Conservation (phyloP, 192 early-diverging fungal genomes). For the Phycomyces nitens region DNA sequence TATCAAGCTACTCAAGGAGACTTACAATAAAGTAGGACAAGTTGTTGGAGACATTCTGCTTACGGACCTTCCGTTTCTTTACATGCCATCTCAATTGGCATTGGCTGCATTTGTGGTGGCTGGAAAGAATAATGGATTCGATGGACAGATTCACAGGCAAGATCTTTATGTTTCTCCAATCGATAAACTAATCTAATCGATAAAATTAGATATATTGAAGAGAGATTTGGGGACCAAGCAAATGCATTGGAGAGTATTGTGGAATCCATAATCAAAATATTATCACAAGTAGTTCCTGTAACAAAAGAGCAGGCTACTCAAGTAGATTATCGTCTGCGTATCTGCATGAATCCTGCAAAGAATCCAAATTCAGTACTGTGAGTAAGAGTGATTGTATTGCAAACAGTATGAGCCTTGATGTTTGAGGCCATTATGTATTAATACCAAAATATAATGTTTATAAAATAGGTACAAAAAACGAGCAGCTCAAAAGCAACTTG, state of each 20-base stretch:
- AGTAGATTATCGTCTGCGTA: conserved; percentile 61
- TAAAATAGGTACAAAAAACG: conserved; percentile 11
- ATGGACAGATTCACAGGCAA: conserved; percentile 16
- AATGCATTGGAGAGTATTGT: conserved; percentile 46
- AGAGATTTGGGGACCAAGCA: conserved; percentile 38
- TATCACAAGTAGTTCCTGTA: conserved; percentile 39
- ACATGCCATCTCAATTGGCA: conserved; percentile 76
- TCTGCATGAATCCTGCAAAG: conserved; percentile 72
- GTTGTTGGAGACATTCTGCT: conserved; percentile 58
- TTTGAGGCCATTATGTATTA: no score
- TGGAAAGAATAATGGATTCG: conserved; percentile 47
- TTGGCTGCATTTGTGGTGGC: conserved; percentile 63
- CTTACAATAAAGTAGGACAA: conserved; percentile 51
- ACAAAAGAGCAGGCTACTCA: conserved; percentile 47
- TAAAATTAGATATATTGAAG: conserved; percentile 34
- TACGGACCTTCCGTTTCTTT: conserved; percentile 71
- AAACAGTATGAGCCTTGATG: no score
- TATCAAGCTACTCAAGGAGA: conserved; percentile 41
- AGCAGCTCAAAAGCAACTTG: neutral
- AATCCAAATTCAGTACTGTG: conserved; percentile 65
- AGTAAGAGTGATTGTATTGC: neutral
- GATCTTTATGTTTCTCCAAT: neutral
- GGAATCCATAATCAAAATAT: conserved; percentile 45
- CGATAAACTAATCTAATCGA: neutral
- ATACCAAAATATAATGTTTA: no score